These are phyloP conservation scores for Phytophthora vignae DNA, from an alignment of 352 stramenopile genomes.

Conservation along the genomic window DNA sequence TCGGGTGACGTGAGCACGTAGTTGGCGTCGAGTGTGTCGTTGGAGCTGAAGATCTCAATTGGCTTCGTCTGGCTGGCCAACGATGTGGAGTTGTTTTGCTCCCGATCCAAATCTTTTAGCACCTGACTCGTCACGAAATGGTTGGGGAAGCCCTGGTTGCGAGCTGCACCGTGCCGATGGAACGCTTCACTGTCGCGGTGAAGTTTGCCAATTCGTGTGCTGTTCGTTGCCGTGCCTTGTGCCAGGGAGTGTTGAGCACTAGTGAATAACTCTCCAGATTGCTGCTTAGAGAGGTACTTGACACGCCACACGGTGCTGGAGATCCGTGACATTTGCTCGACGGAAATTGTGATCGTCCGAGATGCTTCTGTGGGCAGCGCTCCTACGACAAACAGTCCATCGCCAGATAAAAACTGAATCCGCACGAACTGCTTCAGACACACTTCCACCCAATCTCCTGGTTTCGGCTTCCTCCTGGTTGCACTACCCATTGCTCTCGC, in stretches of 20 bases:
- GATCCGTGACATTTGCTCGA: constrained; percentile 41
- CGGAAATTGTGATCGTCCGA: constrained; percentile 31
- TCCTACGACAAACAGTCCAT: constrained; percentile 42
- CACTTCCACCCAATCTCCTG: constrained; percentile 67
- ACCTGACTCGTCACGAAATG: constrained; percentile 42
- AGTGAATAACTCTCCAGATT: constrained; percentile 10
- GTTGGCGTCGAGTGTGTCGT: constrained; percentile 73
- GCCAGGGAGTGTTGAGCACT: background rate
- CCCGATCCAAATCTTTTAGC: constrained; percentile 25
- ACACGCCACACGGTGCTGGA: constrained; percentile 57
- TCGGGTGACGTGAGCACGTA: constrained; percentile 66
- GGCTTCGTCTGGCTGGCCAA: constrained; percentile 33
- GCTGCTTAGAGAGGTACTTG: constrained; percentile 10
- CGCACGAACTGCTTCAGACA: constrained; percentile 53
- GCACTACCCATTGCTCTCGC: background rate
- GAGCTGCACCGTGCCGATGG: constrained; percentile 57
- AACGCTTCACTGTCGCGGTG: constrained; percentile 63
- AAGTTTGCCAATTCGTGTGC: constrained; percentile 45
- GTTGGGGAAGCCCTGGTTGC: constrained; percentile 70
- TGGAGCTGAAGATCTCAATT: constrained; percentile 62
- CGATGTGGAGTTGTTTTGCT: constrained; percentile 36
- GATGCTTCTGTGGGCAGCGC: constrained; percentile 20
- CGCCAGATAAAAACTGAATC: constrained; percentile 47
- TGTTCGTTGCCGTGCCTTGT: constrained; percentile 3
- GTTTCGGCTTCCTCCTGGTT: constrained; percentile 32